These are phyloP conservation scores for Aureobasidium sp. DNA, from an alignment of 2,329 filamentous ascomycete genomes.

Conservation along the genomic window DNA sequence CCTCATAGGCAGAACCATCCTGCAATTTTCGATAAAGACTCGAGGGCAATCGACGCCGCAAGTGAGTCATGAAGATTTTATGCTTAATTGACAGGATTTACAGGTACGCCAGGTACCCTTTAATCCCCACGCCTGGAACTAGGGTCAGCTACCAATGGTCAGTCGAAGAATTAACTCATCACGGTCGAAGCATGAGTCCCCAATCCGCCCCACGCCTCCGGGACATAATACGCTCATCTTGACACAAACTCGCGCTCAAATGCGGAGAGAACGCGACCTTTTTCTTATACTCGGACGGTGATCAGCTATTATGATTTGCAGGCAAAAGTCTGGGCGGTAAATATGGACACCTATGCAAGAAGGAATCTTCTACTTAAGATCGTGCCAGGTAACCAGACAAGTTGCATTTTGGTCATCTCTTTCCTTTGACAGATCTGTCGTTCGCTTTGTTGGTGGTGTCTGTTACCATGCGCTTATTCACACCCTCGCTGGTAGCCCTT, in stretches of 20 bases:
- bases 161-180: neutral
- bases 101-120: neutral
- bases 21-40: neutral
- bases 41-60: neutral
- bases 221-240: neutral
- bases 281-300: neutral
- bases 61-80: neutral
- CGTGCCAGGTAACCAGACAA: no score
- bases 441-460: neutral
- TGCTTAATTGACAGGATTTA: neutral
- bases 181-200: neutral
- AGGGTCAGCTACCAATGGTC: constrained; percentile 4
- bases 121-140: neutral
- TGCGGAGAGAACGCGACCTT: neutral
- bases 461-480: neutral
- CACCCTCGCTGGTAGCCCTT: neutral
- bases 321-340: neutral
- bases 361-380: neutral
- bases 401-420: neutral
- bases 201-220: neutral
- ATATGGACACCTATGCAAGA: neutral
- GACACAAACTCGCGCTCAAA: neutral
- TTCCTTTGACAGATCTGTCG: neutral
- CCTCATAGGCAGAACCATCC: neutral
- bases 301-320: neutral